Percentiles rank a stretch among this genome's conserved stretches.
These are phyloP conservation scores for Camelina neglecta DNA, from an alignment of 345 rosid genomes.

Conservation along the genomic window DNA sequence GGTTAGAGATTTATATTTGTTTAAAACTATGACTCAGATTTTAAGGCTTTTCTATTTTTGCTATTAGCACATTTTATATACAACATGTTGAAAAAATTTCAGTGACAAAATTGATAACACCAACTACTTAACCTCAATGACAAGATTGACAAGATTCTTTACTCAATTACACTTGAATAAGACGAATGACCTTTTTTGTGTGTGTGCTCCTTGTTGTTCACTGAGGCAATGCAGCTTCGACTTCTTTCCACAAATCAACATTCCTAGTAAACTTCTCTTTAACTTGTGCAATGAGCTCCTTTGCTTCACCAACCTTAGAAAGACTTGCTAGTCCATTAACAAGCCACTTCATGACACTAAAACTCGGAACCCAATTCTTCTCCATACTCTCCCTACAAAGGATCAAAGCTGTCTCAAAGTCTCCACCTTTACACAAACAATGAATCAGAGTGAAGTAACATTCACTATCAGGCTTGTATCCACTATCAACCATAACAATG, in stretches of 20 bases:
- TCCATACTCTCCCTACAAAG: constrained; percentile 64
- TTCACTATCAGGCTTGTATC: constrained; percentile 52
- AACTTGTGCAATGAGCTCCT: constrained; percentile 54
- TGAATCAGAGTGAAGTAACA: constrained; percentile 61
- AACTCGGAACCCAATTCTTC: constrained; percentile 74
- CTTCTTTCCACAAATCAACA: constrained; percentile 66
- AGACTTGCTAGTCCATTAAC: constrained; percentile 64
- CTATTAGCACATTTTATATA: not conserved
- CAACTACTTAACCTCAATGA: not conserved
- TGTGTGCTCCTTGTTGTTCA: constrained; percentile 35
- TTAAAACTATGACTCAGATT: too few species aligned
- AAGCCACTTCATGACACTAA: constrained; percentile 62
- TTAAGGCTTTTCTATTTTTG: too few species aligned
- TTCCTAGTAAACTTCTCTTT: constrained; percentile 61
- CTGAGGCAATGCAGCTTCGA: constrained; percentile 70
- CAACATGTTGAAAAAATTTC: not conserved
- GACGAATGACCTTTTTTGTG: not conserved
- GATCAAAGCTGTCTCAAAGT: constrained; percentile 64
- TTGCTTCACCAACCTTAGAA: constrained; percentile 67
- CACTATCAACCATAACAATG: constrained; percentile 53
- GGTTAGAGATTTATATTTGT: too few species aligned
- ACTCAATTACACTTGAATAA: not conserved
- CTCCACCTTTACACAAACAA: constrained; percentile 58
- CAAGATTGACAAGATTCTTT: not conserved
- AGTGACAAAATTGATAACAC: constrained; percentile 4